phyloP scores from a whole-genome alignment of 306 rosid species.

The Acacia acuminata region DNA sequence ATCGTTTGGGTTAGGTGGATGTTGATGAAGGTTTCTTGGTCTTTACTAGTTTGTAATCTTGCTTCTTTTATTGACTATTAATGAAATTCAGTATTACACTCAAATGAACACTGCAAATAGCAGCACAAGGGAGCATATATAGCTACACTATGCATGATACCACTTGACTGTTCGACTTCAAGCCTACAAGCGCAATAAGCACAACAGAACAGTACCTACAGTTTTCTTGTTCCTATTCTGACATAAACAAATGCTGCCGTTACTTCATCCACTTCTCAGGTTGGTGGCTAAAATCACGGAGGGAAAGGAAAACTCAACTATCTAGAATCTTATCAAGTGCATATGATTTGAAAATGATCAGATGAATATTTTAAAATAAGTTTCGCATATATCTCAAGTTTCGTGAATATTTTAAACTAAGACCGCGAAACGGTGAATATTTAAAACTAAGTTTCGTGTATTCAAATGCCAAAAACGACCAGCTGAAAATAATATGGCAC shows the following conservation, averaged over 20 bases:
- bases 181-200: conserved; percentile 1
- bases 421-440: background rate
- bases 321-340: background rate
- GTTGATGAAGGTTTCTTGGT: no score
- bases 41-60: no score
- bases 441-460: background rate
- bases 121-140: background rate
- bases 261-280: background rate
- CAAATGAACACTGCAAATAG: background rate
- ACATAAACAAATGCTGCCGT: background rate
- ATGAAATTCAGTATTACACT: no score
- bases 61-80: no score
- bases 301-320: background rate
- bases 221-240: background rate
- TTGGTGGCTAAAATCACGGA: background rate
- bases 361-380: background rate
- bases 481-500: background rate
- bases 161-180: conserved; percentile 5
- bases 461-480: background rate
- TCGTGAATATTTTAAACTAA: no score
- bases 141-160: conserved; percentile 1
- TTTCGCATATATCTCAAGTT: background rate
- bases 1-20: no score
- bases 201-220: background rate
- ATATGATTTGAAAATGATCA: background rate